Base-by-base conservation (phyloP, 208 protist species). In the Endotrypanum monterogeii region DNA sequence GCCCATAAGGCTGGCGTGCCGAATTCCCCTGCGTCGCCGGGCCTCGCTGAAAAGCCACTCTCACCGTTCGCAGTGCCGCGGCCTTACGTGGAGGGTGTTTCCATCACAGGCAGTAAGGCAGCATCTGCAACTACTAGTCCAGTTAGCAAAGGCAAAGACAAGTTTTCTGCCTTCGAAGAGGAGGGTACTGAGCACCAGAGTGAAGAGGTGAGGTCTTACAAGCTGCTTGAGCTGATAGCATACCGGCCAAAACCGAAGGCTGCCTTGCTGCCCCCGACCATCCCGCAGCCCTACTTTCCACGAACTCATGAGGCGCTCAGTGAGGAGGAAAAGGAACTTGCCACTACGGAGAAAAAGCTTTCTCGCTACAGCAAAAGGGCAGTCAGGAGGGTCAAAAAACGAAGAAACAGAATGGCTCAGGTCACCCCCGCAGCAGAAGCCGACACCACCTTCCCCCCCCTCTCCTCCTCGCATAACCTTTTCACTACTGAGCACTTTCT, bases 271-370 rank as follows among this genome's bases (percentile, higher is more conserved):
- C 52, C 55, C 5, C 68, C 68, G 11, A 30, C 3, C 46, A 54
- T 73, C 37, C 68, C 68, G 30, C 32, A 63, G 50, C n/a, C 68
- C n/a, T 62, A 73, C 68, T 73, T 73, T 30, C 68, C 68, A 16
- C 68, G 68, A 39, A 23, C 32, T 30, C 41, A 14, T 6, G 68
- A 46, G 52, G 61, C 37, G 37, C 55, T 73, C 4, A 35, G 4
- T n/a, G 28, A 23, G n/a, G 68, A 73, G n/a, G 68, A 46, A 39
- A 14, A 46, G 20, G 68, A 73, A 5, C 68, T 73, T 6, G 54
- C 35, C 9, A 28, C 30, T 35, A n/a, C 35, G 18, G n/a, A 73
- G 44, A 44, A 62, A 18, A 12, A 62, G 3, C 68, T 73, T 16
- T 51, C 54, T 3, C 68, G 50, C 4, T 73, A 51, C 14, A 51